Evolutionary conservation across 441 rosid genomes (phyloP).

Genomic region (Sinapis alba): DNA sequence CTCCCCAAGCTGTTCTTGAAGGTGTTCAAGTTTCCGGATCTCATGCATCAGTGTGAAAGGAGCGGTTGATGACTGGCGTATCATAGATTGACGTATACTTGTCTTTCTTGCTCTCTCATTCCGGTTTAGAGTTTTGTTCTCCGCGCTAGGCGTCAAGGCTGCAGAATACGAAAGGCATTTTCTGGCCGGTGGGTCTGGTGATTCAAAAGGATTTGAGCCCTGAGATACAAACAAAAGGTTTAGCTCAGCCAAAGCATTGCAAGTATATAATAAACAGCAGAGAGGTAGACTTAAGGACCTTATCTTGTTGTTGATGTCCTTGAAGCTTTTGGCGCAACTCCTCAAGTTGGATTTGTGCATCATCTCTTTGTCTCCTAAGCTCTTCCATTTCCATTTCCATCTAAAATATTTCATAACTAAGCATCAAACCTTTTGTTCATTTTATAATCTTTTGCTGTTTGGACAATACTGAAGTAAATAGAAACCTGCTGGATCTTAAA

Average conservation of each 20-base stretch:
- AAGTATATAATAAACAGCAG: not conserved
- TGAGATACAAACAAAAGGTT: conserved; percentile 41
- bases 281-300: conserved; percentile 35
- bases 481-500: conserved; percentile 81
- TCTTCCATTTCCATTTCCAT: conserved; percentile 95
- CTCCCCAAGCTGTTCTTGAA: conserved; percentile 94
- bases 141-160: conserved; percentile 56
- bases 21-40: conserved; percentile 97
- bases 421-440: conserved; percentile 16
- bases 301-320: conserved; percentile 55
- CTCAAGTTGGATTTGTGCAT: conserved; percentile 78
- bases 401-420: conserved; percentile 42
- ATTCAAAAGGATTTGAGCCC: conserved; percentile 53
- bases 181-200: conserved; percentile 68
- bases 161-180: conserved; percentile 91
- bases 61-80: conserved; percentile 92
- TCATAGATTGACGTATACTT: conserved; percentile 77
- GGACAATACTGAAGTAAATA: conserved; percentile 6
- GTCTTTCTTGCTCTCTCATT: conserved; percentile 67
- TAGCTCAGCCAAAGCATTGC: conserved; percentile 25
- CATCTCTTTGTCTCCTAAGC: conserved; percentile 81
- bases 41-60: conserved; percentile 96
- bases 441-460: conserved; percentile 4
- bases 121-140: conserved; percentile 52
- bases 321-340: conserved; percentile 76